These are phyloP conservation scores for Calonectria henricotiae DNA, from an alignment of 2,329 filamentous ascomycete genomes.

Conservation along the genomic window DNA sequence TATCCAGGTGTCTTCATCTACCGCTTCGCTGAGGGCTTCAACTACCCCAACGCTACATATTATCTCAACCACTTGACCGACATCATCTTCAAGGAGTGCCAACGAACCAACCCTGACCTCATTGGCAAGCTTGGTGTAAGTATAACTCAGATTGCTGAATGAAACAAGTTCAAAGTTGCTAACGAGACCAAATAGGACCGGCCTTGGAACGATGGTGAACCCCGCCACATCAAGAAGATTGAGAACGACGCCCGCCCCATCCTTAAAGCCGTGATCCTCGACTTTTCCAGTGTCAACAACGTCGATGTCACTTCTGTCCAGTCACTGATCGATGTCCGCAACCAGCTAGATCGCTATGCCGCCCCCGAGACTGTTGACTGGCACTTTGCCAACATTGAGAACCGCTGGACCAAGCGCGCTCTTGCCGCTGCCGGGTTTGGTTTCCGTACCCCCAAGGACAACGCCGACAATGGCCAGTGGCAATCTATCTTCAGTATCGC, in stretches of 20 bases:
- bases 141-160: conserved; percentile 25
- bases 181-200: conserved; percentile 60
- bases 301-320: conserved; percentile 72
- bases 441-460: conserved; percentile 55
- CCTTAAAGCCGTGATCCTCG: conserved; percentile 71
- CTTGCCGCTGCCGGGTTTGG: conserved; percentile 71
- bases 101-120: conserved; percentile 62
- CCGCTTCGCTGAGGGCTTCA: conserved; percentile 71
- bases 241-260: conserved; percentile 63
- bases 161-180: conserved; percentile 22
- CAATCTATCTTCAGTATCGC: conserved; percentile 95
- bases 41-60: conserved; percentile 70
- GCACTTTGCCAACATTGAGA: conserved; percentile 70
- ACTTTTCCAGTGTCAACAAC: conserved; percentile 71
- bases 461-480: conserved; percentile 54
- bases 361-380: conserved; percentile 64
- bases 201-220: conserved; percentile 72
- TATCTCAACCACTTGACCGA: conserved; percentile 68
- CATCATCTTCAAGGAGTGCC: conserved; percentile 64
- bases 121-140: conserved; percentile 66
- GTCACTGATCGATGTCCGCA: conserved; percentile 69
- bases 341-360: conserved; percentile 69
- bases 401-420: conserved; percentile 72
- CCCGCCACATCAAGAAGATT: conserved; percentile 55
- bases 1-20: conserved; percentile 72